Percentiles rank a stretch among this genome's conserved stretches.
Conservation (phyloP, 106 monocot species). For the Vanilla planifolia region DNA sequence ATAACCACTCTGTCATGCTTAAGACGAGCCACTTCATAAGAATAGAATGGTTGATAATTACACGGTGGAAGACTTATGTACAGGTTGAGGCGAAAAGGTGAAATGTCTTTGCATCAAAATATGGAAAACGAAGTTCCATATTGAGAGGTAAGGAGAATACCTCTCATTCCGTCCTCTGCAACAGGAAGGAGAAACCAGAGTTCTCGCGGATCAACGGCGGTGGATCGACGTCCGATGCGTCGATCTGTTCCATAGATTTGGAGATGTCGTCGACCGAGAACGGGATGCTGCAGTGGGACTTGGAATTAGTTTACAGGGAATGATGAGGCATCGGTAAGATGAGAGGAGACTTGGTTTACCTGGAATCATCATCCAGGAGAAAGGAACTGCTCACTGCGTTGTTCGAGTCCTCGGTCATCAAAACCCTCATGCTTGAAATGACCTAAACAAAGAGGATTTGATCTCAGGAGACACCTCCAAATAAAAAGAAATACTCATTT, state of each 20-base stretch:
- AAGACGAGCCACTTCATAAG: neutral
- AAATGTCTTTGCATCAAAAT: neutral
- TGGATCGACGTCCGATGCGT: slow-evolving; percentile 53
- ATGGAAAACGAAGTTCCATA: neutral
- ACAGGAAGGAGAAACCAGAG: slow-evolving; percentile 55
- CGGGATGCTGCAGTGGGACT: slow-evolving; percentile 78
- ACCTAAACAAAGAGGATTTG: slow-evolving; percentile 37
- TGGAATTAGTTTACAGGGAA: too few species aligned
- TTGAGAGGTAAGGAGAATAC: too few species aligned
- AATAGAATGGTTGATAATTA: slow-evolving; percentile 18
- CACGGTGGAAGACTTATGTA: slow-evolving; percentile 15
- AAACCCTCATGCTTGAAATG: slow-evolving; percentile 59
- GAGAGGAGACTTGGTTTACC: too few species aligned
- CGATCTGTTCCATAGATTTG: slow-evolving; percentile 54
- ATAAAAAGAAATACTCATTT: neutral
- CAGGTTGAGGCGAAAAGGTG: slow-evolving; percentile 14
- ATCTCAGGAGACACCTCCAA: neutral
- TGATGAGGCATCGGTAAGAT: too few species aligned
- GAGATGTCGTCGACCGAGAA: slow-evolving; percentile 72
- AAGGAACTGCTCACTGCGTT: slow-evolving; percentile 65
- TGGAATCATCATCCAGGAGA: slow-evolving; percentile 81
- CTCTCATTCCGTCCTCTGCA: slow-evolving; percentile 36
- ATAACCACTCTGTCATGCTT: slow-evolving; percentile 2
- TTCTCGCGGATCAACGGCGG: slow-evolving; percentile 57
- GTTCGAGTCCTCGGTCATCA: slow-evolving; percentile 75